phyloP scores from a whole-genome alignment of 345 rosid species.

The Moricandia moricandioides region DNA sequence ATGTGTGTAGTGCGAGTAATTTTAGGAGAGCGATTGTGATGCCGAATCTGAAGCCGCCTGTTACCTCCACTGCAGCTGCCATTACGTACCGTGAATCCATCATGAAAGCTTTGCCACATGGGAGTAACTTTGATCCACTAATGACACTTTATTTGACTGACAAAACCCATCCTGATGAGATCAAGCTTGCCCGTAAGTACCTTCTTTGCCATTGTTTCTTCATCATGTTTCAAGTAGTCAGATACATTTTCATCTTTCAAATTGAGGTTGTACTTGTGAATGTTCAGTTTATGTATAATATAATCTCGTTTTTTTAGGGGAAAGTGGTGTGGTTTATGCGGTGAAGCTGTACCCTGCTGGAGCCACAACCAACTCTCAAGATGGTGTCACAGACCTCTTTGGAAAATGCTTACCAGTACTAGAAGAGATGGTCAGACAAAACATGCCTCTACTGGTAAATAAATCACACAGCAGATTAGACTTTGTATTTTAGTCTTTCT shows the following conservation, averaged over 20 bases:
- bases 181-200: constrained; percentile 82
- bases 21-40: constrained; percentile 87
- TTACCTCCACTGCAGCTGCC: constrained; percentile 74
- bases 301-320: constrained; percentile 42
- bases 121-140: constrained; percentile 68
- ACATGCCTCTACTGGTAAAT: constrained; percentile 48
- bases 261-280: background rate
- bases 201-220: background rate
- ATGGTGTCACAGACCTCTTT: constrained; percentile 87
- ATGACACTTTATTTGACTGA: constrained; percentile 97
- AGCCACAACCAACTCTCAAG: constrained; percentile 92
- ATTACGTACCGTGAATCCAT: constrained; percentile 60
- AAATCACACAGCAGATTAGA: too few relatives aligned
- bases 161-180: constrained; percentile 74
- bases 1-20: constrained; percentile 51
- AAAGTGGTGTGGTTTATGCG: constrained; percentile 76
- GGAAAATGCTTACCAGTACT: constrained; percentile 84
- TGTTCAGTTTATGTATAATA: background rate
- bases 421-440: constrained; percentile 82
- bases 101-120: constrained; percentile 56
- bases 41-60: constrained; percentile 94
- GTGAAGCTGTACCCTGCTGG: constrained; percentile 97
- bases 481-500: too few relatives aligned
- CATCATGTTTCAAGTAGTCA: background rate
- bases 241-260: background rate